Base-by-base conservation (phyloP, 495 filamentous ascomycete genomes). In the Penicillium argentinense region DNA sequence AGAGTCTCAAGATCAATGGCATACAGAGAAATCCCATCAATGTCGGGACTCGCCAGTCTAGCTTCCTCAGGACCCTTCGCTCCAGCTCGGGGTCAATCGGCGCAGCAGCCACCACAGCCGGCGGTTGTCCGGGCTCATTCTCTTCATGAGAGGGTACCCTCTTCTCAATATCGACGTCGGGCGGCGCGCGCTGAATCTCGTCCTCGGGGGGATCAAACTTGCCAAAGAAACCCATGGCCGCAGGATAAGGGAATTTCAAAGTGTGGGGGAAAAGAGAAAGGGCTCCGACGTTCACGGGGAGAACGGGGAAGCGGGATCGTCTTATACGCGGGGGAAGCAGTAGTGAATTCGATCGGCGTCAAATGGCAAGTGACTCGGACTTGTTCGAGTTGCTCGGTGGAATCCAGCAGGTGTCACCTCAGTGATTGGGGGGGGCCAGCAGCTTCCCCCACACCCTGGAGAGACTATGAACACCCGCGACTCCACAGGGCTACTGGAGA, bases 11-110 rank as follows among this genome's bases (percentile, higher is more conserved):
- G 9, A 13, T n/a, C 13, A 7, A 34, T 11, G 18, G 25, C 17
- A 49, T 66, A 80, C 76, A 85, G 25, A 81, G 59, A 45, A 73
- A 69, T 12, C 68, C 76, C 34, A 83, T 56, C 9, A 85, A 59
- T 2, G 73, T 68, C 2, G 80, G 68, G 7, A 85, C 57, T 13
- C 66, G 61, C 39, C 59, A 60, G 48, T 88, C 84, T 40, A 87
- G 50, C 56, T 86, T 86, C 21, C 77, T 66, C 38, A 83, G 43
- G 2, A 86, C 67, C n/a, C 71, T 60, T 39, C 64, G 73, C 61
- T 87, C 84, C 13, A 80, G 41, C 8, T 59, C 73, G 4, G 81
- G 71, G 43, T 81, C 73, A 40, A 83, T 73, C 12, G 34, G 3
- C 23, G 61, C 26, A 14, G 39, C 4, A 1, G 24, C 28, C 3